Percentiles rank a stretch among this genome's conserved stretches.
These are phyloP conservation scores for Aspergillus olivimuriae DNA, from an alignment of 495 filamentous ascomycete species.

Conservation along the genomic window DNA sequence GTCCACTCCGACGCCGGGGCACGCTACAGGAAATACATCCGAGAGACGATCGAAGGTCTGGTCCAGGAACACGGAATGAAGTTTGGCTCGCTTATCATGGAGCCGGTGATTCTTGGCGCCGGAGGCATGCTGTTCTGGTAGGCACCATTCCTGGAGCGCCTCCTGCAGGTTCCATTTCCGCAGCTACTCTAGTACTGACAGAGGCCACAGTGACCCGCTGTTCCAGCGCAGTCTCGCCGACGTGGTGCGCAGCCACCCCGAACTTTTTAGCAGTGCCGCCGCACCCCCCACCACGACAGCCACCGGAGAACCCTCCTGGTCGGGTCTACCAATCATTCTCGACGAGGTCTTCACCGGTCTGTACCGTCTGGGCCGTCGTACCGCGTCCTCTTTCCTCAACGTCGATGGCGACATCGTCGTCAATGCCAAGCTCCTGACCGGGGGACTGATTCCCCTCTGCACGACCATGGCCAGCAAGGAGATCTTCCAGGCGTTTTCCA, in stretches of 20 bases:
- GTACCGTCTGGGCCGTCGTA: constrained; percentile 65
- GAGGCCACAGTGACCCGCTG: constrained; percentile 55
- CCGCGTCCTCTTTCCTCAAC: constrained; percentile 58
- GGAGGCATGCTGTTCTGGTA: constrained; percentile 74
- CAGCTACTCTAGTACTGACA: not conserved
- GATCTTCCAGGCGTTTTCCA: constrained; percentile 64
- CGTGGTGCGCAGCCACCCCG: constrained; percentile 49
- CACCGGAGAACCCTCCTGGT: constrained; percentile 41
- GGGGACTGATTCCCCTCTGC: constrained; percentile 68
- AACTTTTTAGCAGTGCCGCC: constrained; percentile 38
- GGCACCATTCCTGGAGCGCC: constrained; percentile 15
- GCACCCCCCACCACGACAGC: not conserved
- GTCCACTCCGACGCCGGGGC: constrained; percentile 29
- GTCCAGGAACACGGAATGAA: constrained; percentile 48
- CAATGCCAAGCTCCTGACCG: constrained; percentile 73
- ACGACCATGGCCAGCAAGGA: constrained; percentile 62
- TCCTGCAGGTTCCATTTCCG: not conserved
- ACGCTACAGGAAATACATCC: constrained; percentile 54
- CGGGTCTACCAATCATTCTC: constrained; percentile 65
- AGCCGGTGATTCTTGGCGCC: constrained; percentile 69
- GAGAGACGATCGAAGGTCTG: constrained; percentile 41
- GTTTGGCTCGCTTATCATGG: constrained; percentile 69
- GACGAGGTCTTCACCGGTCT: constrained; percentile 81
- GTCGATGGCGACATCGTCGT: constrained; percentile 63
- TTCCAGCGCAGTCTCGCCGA: constrained; percentile 64